Percentiles rank a stretch among this genome's conserved stretches.
Evolutionary conservation across 768 basidiomycete genomes (phyloP).

Genomic region (Cystobasidiopsis lactophilus): DNA sequence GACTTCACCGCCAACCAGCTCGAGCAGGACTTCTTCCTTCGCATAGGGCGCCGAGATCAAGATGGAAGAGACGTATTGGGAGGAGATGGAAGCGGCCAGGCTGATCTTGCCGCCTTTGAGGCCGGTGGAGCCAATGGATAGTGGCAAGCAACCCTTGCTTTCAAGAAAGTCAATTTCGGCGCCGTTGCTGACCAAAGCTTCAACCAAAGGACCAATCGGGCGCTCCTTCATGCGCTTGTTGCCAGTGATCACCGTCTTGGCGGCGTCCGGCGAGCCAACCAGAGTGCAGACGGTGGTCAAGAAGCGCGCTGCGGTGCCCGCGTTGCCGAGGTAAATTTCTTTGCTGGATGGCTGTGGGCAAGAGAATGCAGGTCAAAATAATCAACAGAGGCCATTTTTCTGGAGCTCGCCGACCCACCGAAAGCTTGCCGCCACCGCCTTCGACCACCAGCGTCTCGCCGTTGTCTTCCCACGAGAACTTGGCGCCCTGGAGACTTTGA

Average conservation of each 20-base stretch:
- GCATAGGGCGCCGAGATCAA: slow-evolving; percentile 93
- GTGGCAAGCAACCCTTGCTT: slow-evolving; percentile 61
- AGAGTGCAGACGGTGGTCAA: slow-evolving; percentile 87
- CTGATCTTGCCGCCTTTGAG: slow-evolving; percentile 59
- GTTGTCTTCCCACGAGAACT: slow-evolving; percentile 82
- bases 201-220: slow-evolving; percentile 83
- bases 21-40: slow-evolving; percentile 52
- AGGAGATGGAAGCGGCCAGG: slow-evolving; percentile 82
- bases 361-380: no score
- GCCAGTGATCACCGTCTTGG: slow-evolving; percentile 63
- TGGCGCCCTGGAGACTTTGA: slow-evolving; percentile 70
- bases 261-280: slow-evolving; percentile 30
- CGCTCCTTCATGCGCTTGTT: slow-evolving; percentile 98
- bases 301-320: slow-evolving; percentile 94
- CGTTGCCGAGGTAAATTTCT: slow-evolving; percentile 86
- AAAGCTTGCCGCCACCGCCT: slow-evolving; percentile 60
- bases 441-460: slow-evolving; percentile 84
- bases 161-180: slow-evolving; percentile 55
- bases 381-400: background rate
- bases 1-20: slow-evolving; percentile 79
- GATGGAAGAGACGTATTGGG: slow-evolving; percentile 94
- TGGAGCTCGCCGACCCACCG: slow-evolving; percentile 20
- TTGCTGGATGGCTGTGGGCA: slow-evolving; percentile 46
- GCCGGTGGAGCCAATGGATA: slow-evolving; percentile 57
- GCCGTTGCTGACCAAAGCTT: slow-evolving; percentile 63